phyloP scores from a whole-genome alignment of 2,329 filamentous ascomycete genomes.

The Pyrenochaeta sp. region DNA sequence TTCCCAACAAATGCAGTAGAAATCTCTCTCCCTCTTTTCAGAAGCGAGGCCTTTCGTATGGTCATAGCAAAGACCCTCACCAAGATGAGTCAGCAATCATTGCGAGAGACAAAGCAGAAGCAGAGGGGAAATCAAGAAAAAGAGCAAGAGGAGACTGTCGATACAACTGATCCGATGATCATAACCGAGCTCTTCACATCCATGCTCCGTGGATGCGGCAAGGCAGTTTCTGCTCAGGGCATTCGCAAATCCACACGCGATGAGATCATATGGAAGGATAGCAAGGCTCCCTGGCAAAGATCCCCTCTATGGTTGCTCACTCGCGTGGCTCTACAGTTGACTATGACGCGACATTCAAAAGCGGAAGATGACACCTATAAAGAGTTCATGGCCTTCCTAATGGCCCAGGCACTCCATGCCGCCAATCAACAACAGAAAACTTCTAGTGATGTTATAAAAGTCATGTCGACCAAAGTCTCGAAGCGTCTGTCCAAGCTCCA shows the following conservation, averaged over 20 bases:
- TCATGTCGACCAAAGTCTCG: no score
- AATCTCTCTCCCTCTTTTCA: constrained; percentile 34
- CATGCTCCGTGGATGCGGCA: constrained; percentile 50
- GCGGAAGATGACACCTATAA: constrained; percentile 56
- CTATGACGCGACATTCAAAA: constrained; percentile 13
- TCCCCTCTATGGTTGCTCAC: constrained; percentile 66
- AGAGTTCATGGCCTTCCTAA: constrained; percentile 56
- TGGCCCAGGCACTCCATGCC: background rate
- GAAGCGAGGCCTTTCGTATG: constrained; percentile 12
- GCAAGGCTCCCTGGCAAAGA: constrained; percentile 57
- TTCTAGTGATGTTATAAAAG: no score
- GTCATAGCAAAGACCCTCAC: constrained; percentile 44
- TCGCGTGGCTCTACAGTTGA: constrained; percentile 60
- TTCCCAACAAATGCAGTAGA: constrained; percentile 56
- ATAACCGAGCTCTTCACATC: constrained; percentile 62
- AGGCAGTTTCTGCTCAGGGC: constrained; percentile 17
- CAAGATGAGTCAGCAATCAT: constrained; percentile 48
- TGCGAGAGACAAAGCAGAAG: constrained; percentile 45
- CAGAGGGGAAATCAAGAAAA: no score
- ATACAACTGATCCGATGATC: constrained; percentile 60
- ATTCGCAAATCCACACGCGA: constrained; percentile 64
- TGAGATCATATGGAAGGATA: constrained; percentile 59
- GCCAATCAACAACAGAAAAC: no score
- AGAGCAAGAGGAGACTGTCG: constrained; percentile 53
- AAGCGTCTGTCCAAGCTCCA: no score